Evolutionary conservation across 108 stramenopile genomes (phyloP).

Genomic region (Fragilariopsis cylindrus): DNA sequence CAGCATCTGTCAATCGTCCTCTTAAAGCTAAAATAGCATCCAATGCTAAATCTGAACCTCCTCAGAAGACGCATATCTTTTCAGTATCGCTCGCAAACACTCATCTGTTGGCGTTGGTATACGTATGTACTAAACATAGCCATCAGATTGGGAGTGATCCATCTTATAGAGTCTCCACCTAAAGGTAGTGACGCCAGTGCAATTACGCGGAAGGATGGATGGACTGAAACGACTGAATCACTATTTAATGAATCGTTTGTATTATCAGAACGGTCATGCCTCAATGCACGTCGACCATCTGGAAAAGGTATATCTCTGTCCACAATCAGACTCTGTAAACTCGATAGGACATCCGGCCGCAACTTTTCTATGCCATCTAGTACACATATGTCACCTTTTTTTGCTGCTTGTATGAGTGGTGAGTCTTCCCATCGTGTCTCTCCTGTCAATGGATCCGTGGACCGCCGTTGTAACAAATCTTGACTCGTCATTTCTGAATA

Average conservation of each 20-base stretch:
- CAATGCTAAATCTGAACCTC: slow-evolving; percentile 3
- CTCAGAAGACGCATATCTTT: background rate
- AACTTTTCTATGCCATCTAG: slow-evolving; percentile 88
- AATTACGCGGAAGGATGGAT: slow-evolving; percentile 45
- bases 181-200: slow-evolving; percentile 23
- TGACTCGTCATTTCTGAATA: slow-evolving; percentile 76
- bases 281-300: slow-evolving; percentile 48
- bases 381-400: slow-evolving; percentile 51
- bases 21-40: slow-evolving; percentile 23
- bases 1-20: slow-evolving; percentile 13
- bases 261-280: slow-evolving; percentile 6
- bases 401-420: slow-evolving; percentile 70
- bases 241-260: slow-evolving; percentile 32
- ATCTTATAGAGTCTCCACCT: slow-evolving; percentile 20
- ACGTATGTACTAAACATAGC: slow-evolving; percentile 36
- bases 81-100: slow-evolving; percentile 33
- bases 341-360: slow-evolving; percentile 59
- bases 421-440: slow-evolving; percentile 79
- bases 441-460: slow-evolving; percentile 59
- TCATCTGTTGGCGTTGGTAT: slow-evolving; percentile 22
- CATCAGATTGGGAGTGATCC: slow-evolving; percentile 27
- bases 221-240: slow-evolving; percentile 45
- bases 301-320: slow-evolving; percentile 59
- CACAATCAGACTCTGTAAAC: slow-evolving; percentile 52
- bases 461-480: slow-evolving; percentile 75